Conservation (phyloP, 2,329 filamentous ascomycete species). For the Fusarium pininemorale region DNA sequence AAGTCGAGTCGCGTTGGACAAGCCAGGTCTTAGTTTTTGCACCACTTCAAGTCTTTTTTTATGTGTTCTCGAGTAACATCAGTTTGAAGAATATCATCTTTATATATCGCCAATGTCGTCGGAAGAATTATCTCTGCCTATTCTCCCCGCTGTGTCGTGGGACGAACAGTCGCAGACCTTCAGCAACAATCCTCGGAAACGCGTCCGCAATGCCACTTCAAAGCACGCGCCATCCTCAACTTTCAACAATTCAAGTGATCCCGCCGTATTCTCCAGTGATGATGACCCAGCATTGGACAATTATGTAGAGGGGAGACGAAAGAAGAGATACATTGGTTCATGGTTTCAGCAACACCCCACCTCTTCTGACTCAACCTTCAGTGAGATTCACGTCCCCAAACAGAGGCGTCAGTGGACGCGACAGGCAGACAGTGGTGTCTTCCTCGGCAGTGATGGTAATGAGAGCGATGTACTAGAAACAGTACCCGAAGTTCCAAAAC, state of each 20-base stretch:
- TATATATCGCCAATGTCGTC: slow-evolving; percentile 43
- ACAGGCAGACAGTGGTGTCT: slow-evolving; percentile 75
- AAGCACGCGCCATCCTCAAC: slow-evolving; percentile 45
- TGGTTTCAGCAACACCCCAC: slow-evolving; percentile 72
- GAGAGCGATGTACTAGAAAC: slow-evolving; percentile 54
- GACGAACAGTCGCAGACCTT: slow-evolving; percentile 52
- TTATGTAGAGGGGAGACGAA: slow-evolving; percentile 64
- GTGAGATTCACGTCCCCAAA: slow-evolving; percentile 51
- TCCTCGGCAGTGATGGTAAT: slow-evolving; percentile 68
- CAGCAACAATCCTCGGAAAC: slow-evolving; percentile 52
- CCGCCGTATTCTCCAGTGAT: slow-evolving; percentile 76
- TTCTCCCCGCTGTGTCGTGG: slow-evolving; percentile 51
- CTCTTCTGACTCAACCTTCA: slow-evolving; percentile 59
- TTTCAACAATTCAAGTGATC: slow-evolving; percentile 74
- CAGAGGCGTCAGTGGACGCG: slow-evolving; percentile 64
- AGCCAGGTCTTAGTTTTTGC: slow-evolving; percentile 9
- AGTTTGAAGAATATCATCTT: not conserved
- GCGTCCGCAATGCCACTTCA: slow-evolving; percentile 45
- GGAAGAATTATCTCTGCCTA: slow-evolving; percentile 55
- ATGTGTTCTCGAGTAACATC: slow-evolving; percentile 13
- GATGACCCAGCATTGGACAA: slow-evolving; percentile 74
- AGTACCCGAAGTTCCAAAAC: slow-evolving; percentile 44
- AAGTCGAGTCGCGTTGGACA: slow-evolving; percentile 21
- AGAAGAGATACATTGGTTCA: slow-evolving; percentile 72
- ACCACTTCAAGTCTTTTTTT: not conserved